Percentiles rank a stretch among this genome's conserved stretches.
Evolutionary conservation across 495 filamentous ascomycete genomes (phyloP).

Genomic region (Mytilinidion resinicola): DNA sequence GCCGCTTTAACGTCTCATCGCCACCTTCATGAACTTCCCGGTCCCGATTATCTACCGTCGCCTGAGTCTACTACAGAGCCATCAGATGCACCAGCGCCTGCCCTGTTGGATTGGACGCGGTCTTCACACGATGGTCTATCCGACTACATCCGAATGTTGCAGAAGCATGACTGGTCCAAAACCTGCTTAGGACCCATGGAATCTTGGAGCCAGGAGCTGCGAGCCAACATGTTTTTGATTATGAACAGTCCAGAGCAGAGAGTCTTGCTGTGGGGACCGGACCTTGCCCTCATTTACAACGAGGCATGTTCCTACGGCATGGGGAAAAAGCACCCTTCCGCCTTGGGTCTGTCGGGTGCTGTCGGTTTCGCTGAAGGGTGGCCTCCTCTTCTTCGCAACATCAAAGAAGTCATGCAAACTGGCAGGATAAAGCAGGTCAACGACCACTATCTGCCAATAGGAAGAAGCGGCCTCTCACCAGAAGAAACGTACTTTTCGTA

Average conservation of each 20-base stretch:
- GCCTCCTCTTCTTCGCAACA: not conserved
- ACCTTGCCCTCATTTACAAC: conserved; percentile 14
- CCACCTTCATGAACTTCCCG: not conserved
- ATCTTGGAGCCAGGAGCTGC: conserved; percentile 4
- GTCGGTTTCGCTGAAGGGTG: conserved; percentile 3
- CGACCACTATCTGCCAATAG: conserved; percentile 8
- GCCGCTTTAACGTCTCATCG: not conserved
- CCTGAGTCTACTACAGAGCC: not conserved
- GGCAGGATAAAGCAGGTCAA: not conserved
- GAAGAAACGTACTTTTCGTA: conserved; percentile 17
- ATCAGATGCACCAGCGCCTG: not conserved
- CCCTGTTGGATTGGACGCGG: conserved; percentile 7
- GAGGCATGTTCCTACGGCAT: not conserved
- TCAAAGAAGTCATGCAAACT: conserved; percentile 2
- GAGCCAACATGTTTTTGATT: conserved; percentile 1
- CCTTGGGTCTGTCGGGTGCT: conserved; percentile 1
- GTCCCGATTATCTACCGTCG: not conserved
- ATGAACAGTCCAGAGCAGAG: conserved; percentile 7
- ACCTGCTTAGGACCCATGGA: conserved; percentile 11
- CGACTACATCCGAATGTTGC: conserved; percentile 3
- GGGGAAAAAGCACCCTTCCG: conserved; percentile 6
- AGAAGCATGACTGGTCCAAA: conserved; percentile 9
- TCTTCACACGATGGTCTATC: not conserved
- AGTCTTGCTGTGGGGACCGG: conserved; percentile 7
- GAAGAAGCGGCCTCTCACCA: conserved; percentile 3